Evolutionary conservation across 73 alveolate species (phyloP), one percentile per base, ranked within the genome.

Genomic region (Paramecium sonneborni): DNA sequence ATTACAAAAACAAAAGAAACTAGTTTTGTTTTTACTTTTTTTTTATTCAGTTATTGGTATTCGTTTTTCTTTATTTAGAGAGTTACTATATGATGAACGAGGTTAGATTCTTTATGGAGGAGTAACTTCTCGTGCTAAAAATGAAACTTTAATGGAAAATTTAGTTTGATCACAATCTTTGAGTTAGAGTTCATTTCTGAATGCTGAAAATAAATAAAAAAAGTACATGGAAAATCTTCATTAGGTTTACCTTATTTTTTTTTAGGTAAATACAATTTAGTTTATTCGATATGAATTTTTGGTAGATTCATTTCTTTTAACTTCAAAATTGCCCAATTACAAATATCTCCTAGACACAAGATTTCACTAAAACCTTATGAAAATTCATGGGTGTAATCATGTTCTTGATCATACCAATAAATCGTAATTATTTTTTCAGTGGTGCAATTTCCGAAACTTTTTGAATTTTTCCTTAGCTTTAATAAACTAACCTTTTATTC

Each of bases 151-250:
- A 12, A 74, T 3, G 26, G 87, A 28, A 74, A 74, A 74, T 74
- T 39, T 74, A 34, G 32, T 39, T 74, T 74, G 12, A 74, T 74
- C 87, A 39, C 67, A 37, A 23, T 74, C 87, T 74, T 39, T 34
- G 14, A 74, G 26, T 74, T 37, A 18, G 15, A 74, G 37, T 20
- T 74, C 58, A 37, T 37, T 37, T 34, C 58, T 39, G 18, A 74
- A 74, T n/a, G 39, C 87, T 74, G 20, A 35, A 37, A n/a, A n/a
- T 12, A 28, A 1, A 9, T 7, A 14, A 12, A 15, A 62, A 23
- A 32, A 37, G 3, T 74, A 74, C 87, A 21, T 74, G 87, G 87
- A 74, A 74, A 74, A 37, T 74, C 87, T 74, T 74, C 87, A 74
- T 74, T 74, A 12, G 87, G 87, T 74, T 74, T 74, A 23, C 87